These are phyloP conservation scores for Tolypocladium ovalisporum DNA, from an alignment of 2,329 filamentous ascomycete genomes.

Conservation along the genomic window DNA sequence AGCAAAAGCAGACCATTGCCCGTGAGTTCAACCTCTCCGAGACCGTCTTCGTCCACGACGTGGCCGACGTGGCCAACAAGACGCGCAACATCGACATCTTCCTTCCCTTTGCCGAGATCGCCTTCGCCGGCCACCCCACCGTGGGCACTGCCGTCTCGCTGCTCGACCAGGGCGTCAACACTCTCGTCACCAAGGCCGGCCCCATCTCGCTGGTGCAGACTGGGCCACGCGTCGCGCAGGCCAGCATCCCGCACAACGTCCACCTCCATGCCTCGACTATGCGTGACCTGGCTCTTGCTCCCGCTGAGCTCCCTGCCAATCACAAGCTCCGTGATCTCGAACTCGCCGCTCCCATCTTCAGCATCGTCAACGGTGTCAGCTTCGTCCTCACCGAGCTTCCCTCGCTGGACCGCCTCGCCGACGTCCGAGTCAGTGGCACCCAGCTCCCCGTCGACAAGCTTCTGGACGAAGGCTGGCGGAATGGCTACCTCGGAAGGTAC, in stretches of 20 bases:
- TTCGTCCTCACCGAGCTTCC: slow-evolving; percentile 57
- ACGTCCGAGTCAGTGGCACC: slow-evolving; percentile 20
- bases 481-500: slow-evolving; percentile 43
- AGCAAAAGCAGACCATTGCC: slow-evolving; percentile 46
- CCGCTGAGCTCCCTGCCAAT: slow-evolving; percentile 17
- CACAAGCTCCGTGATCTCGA: slow-evolving; percentile 22
- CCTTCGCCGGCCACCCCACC: slow-evolving; percentile 53
- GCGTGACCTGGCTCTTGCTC: slow-evolving; percentile 14
- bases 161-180: slow-evolving; percentile 24
- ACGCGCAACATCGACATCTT: slow-evolving; percentile 47
- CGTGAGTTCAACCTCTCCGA: slow-evolving; percentile 55
- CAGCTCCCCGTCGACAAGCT: slow-evolving; percentile 23
- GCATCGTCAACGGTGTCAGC: slow-evolving; percentile 63
- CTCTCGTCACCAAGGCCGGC: slow-evolving; percentile 45
- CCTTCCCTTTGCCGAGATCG: slow-evolving; percentile 39
- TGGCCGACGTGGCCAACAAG: slow-evolving; percentile 17
- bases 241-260: slow-evolving; percentile 56
- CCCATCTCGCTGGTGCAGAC: slow-evolving; percentile 33
- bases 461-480: slow-evolving; percentile 44
- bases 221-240: slow-evolving; percentile 38
- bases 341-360: slow-evolving; percentile 37
- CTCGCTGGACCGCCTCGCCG: slow-evolving; percentile 44
- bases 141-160: slow-evolving; percentile 44
- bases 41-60: slow-evolving; percentile 50
- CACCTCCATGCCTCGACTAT: slow-evolving; percentile 43